A percentile compares a stretch with the other conserved stretches of the same genome.
phyloP scores from a whole-genome alignment of 129 eudicot genomes.

The Silybum marianum region DNA sequence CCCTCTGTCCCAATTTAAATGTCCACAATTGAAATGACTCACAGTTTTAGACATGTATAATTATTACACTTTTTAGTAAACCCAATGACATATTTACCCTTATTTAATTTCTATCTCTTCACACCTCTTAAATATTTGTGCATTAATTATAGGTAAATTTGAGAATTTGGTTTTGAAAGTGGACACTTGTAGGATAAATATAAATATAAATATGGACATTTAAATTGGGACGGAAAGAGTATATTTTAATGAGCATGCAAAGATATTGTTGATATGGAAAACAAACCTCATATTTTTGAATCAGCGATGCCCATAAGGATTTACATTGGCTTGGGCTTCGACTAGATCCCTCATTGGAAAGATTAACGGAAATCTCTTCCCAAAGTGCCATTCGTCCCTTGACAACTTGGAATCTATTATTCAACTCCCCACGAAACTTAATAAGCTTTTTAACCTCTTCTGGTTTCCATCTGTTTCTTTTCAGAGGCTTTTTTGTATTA shows the following conservation, averaged over 20 bases:
- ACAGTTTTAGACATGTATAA: too few species aligned
- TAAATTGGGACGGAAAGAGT: too few species aligned
- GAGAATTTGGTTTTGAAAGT: too few species aligned
- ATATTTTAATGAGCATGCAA: neutral
- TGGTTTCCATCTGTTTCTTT: constrained; percentile 90
- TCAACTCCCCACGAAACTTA: constrained; percentile 65
- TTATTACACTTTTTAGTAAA: too few species aligned
- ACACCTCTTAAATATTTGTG: too few species aligned
- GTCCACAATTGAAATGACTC: too few species aligned
- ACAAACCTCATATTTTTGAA: constrained; percentile 93
- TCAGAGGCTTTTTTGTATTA: constrained; percentile 43
- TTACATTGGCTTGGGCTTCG: constrained; percentile 95
- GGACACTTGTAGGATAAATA: too few species aligned
- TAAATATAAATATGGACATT: too few species aligned
- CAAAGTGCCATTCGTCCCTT: constrained; percentile 98
- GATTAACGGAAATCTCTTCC: constrained; percentile 81
- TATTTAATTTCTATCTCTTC: too few species aligned
- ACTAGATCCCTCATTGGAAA: constrained; percentile 60
- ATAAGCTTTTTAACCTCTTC: constrained; percentile 83
- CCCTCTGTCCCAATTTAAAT: too few species aligned
- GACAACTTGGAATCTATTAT: constrained; percentile 81
- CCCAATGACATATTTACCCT: too few species aligned
- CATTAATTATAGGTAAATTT: too few species aligned
- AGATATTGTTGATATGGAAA: neutral
- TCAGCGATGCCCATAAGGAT: constrained; percentile 87